phyloP scores from a whole-genome alignment of 306 rosid species.

The Cucumis sativus region Cucumber_9930_V3 NC_026657.2:11191001-11191500 shows the following conservation, averaged over 20 bases:
- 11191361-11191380: neutral
- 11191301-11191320: neutral
- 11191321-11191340: neutral
- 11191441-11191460: neutral
- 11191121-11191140: neutral
- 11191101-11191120: neutral
- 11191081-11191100: neutral
- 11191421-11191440: neutral
- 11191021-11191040: neutral
- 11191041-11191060: neutral
- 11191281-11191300: neutral
- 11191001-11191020: neutral
- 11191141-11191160: slow-evolving; percentile 64
- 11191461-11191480: too few relatives aligned
- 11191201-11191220: slow-evolving; percentile 71
- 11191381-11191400: neutral
- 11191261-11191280: neutral
- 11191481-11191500: too few relatives aligned
- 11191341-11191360: neutral
- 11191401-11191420: neutral
- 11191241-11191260: neutral
- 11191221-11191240: slow-evolving; percentile 49
- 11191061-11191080: neutral
- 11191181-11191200: slow-evolving; percentile 80
- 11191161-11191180: slow-evolving; percentile 55